phyloP scores from a whole-genome alignment of 2,329 filamentous ascomycete species.

The Colletotrichum endophyticum region DNA sequence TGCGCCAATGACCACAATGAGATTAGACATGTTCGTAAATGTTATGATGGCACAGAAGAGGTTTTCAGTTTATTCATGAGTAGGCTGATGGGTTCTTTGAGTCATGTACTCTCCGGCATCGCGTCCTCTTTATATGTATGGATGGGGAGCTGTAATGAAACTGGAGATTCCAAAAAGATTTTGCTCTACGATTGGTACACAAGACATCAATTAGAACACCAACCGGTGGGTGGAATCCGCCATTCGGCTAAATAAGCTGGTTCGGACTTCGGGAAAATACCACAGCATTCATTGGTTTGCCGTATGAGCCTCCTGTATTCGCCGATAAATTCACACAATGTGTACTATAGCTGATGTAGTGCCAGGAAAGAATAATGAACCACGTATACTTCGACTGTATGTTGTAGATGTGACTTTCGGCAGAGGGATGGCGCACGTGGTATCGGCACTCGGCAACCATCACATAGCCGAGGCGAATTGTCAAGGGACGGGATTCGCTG shows the following conservation, averaged over 20 bases:
- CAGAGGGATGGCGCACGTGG: not conserved
- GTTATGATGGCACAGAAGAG: not conserved
- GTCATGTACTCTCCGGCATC: fast-evolving
- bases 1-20: slow-evolving; percentile 36
- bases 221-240: not conserved
- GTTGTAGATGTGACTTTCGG: not conserved
- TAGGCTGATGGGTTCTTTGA: not conserved
- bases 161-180: not conserved
- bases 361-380: not conserved
- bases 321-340: not conserved
- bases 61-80: fast-evolving
- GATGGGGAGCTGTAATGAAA: not conserved
- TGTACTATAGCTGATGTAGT: not conserved
- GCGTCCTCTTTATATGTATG: not conserved
- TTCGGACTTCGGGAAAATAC: not conserved
- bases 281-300: not conserved
- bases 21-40: not conserved
- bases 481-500: not conserved
- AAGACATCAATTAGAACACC: not conserved
- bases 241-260: not conserved
- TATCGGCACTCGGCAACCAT: not conserved
- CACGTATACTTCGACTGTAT: not conserved
- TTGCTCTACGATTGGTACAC: not conserved
- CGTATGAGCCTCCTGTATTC: not conserved
- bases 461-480: not conserved